A percentile compares a stretch with the other conserved stretches of the same genome.
phyloP scores from a whole-genome alignment of 164 flowering plant species.

The Nymphaea thermarum region DNA sequence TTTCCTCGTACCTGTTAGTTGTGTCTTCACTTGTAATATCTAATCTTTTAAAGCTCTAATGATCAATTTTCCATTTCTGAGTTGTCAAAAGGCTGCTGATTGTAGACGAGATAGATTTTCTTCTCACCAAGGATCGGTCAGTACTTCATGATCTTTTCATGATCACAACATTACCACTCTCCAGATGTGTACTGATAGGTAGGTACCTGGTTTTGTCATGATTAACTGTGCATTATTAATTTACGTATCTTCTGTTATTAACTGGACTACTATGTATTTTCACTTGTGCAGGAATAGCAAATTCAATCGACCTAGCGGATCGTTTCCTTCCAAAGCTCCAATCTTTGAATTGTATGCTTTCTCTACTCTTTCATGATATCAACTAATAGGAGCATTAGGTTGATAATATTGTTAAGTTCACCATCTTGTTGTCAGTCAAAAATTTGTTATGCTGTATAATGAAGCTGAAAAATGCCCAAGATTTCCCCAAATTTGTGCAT shows the following conservation, averaged over 20 bases:
- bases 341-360: slow-evolving; percentile 57
- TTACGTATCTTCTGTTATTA: not conserved
- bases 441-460: not conserved
- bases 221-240: not conserved
- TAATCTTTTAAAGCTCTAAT: not conserved
- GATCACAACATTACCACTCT: slow-evolving; percentile 79
- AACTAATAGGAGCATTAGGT: not conserved
- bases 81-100: slow-evolving; percentile 40
- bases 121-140: slow-evolving; percentile 69
- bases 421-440: not conserved
- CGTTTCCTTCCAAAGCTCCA: slow-evolving; percentile 91
- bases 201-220: slow-evolving; percentile 1
- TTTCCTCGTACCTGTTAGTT: not conserved
- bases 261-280: not conserved
- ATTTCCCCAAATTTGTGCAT: too few species aligned
- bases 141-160: slow-evolving; percentile 96
- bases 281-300: slow-evolving; percentile 67
- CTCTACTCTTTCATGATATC: not conserved
- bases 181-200: slow-evolving; percentile 85
- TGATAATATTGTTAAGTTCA: not conserved
- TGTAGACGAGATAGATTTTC: slow-evolving; percentile 89
- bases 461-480: not conserved
- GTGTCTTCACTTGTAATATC: not conserved
- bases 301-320: slow-evolving; percentile 93
- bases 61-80: slow-evolving; percentile 2